Evolutionary conservation across 2,329 filamentous ascomycete species (phyloP).

Genomic region (Hypoxylon sp.): DNA sequence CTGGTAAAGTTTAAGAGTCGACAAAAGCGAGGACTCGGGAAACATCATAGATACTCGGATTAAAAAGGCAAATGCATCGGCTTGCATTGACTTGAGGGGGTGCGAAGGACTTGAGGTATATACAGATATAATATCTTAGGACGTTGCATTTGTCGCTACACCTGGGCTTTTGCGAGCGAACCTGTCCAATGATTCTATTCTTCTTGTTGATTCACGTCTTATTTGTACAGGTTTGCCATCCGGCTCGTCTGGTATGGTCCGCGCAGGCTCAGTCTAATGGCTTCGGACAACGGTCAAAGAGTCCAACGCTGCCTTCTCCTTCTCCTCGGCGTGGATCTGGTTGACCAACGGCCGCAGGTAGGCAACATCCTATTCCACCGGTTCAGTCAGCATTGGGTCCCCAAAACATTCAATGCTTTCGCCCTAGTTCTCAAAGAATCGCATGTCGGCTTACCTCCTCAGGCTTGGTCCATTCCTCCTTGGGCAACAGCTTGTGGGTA

Average conservation of each 20-base stretch:
- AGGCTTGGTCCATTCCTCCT: constrained; percentile 72
- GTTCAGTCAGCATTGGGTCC: constrained; percentile 11
- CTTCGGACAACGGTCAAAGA: constrained; percentile 51
- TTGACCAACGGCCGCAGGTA: constrained; percentile 70
- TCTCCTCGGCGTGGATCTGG: constrained; percentile 62
- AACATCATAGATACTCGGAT: neutral
- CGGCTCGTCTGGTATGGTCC: constrained; percentile 14
- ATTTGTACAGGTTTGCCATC: constrained; percentile 47
- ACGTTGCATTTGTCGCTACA: constrained; percentile 24
- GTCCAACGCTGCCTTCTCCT: constrained; percentile 66
- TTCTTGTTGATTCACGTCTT: constrained; percentile 45
- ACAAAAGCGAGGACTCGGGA: constrained; percentile 1
- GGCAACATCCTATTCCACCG: constrained; percentile 61
- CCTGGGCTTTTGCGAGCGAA: constrained; percentile 25
- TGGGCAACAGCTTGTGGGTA: constrained; percentile 75
- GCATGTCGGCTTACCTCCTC: constrained; percentile 61
- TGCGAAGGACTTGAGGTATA: constrained; percentile 28
- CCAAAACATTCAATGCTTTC: neutral
- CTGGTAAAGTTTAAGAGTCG: neutral
- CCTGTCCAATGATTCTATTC: constrained; percentile 44
- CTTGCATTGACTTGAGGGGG: constrained; percentile 5
- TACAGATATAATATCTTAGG: constrained; percentile 25
- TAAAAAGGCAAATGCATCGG: neutral
- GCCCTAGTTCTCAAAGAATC: neutral
- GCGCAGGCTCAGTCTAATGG: constrained; percentile 46